phyloP scores from a whole-genome alignment of 768 basidiomycete genomes.

The Tylopilus cervinicoccineus region DNA sequence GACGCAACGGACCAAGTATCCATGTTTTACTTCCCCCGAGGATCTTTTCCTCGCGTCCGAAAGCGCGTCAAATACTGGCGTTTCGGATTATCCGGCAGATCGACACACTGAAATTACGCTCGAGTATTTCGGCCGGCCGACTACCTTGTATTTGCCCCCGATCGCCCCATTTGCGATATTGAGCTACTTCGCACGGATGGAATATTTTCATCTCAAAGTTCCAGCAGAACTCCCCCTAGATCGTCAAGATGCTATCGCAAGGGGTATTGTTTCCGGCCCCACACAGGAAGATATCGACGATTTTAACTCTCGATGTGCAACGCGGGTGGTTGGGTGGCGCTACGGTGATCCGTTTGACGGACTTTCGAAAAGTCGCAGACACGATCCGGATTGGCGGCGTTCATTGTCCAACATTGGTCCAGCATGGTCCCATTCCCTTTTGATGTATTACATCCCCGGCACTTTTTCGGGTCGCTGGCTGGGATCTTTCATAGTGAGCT shows the following conservation, averaged over 20 bases:
- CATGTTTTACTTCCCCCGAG: conserved; percentile 40
- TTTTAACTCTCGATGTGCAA: conserved; percentile 41
- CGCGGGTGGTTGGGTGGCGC: conserved; percentile 30
- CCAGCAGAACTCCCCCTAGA: conserved; percentile 40
- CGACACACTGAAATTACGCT: conserved; percentile 30
- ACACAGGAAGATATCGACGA: conserved; percentile 44
- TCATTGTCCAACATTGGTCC: conserved; percentile 10
- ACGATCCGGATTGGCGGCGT: conserved; percentile 31
- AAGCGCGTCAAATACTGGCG: conserved; percentile 9
- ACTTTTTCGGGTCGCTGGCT: conserved; percentile 47
- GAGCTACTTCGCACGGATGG: conserved; percentile 44
- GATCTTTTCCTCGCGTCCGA: conserved; percentile 24
- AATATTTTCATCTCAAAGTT: conserved; percentile 31
- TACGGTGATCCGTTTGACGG: conserved; percentile 20
- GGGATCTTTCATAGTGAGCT: conserved; percentile 45
- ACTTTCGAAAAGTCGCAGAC: conserved; percentile 26
- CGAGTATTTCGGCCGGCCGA: conserved; percentile 41
- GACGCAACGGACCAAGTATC: conserved; percentile 22
- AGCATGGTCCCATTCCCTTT: neutral
- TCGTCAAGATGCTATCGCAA: conserved; percentile 31
- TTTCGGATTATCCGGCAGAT: conserved; percentile 29
- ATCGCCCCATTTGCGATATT: conserved; percentile 45
- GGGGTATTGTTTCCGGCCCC: conserved; percentile 34
- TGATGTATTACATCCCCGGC: conserved; percentile 38
- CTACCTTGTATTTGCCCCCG: conserved; percentile 36